These are phyloP conservation scores for Pythium rhizo-oryzae DNA, from an alignment of 352 stramenopile species.

Conservation along the genomic window DNA sequence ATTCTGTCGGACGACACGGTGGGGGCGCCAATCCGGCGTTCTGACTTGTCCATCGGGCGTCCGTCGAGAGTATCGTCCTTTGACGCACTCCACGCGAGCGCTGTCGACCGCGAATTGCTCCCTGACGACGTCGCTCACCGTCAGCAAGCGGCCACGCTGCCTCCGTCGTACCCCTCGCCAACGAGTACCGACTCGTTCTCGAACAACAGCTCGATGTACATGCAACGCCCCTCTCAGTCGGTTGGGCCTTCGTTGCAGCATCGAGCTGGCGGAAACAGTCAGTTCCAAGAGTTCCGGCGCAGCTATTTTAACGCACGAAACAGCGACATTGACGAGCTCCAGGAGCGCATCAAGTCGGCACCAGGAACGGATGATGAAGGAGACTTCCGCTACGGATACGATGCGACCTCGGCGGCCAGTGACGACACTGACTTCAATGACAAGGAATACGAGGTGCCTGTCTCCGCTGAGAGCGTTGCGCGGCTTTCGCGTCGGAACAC, in stretches of 20 bases:
- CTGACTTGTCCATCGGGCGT: slow-evolving; percentile 30
- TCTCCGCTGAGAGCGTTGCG: background rate
- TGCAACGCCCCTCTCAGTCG: background rate
- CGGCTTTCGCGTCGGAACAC: slow-evolving; percentile 13
- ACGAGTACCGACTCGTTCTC: slow-evolving; percentile 23
- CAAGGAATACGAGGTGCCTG: slow-evolving; percentile 29
- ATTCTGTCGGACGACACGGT: slow-evolving; percentile 33
- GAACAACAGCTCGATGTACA: slow-evolving; percentile 6
- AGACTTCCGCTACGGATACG: slow-evolving; percentile 33
- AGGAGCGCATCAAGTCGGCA: slow-evolving; percentile 21
- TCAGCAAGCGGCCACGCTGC: background rate
- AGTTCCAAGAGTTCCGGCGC: slow-evolving; percentile 24
- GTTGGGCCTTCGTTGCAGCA: background rate
- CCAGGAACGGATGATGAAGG: slow-evolving; percentile 22
- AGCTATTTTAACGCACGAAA: slow-evolving; percentile 35
- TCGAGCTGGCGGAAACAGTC: background rate
- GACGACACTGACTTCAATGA: slow-evolving; percentile 24
- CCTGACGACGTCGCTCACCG: slow-evolving; percentile 13
- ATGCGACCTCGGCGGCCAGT: slow-evolving; percentile 16
- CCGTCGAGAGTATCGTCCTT: slow-evolving; percentile 17
- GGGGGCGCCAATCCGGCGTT: slow-evolving; percentile 35
- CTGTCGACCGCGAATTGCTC: slow-evolving; percentile 1
- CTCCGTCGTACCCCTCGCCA: slow-evolving; percentile 15
- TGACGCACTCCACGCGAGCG: slow-evolving; percentile 8
- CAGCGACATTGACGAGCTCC: slow-evolving; percentile 29